These are phyloP conservation scores for Pleomassaria siparia DNA, from an alignment of 2,329 filamentous ascomycete species.

Conservation along the genomic window DNA sequence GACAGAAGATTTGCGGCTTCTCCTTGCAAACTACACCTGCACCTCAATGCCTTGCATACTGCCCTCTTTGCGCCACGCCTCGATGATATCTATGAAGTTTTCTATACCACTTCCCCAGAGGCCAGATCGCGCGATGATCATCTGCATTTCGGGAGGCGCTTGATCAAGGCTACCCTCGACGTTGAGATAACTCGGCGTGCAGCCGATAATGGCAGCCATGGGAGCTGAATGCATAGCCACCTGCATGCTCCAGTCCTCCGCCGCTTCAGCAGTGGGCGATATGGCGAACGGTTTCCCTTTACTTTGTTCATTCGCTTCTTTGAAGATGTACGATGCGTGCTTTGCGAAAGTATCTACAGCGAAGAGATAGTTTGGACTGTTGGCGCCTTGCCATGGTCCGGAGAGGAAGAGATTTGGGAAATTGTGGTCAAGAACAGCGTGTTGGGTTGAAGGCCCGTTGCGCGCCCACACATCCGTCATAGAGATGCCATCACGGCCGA, in stretches of 20 bases:
- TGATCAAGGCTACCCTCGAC: conserved; percentile 19
- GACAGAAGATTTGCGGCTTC: too few species aligned
- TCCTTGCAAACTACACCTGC: background rate
- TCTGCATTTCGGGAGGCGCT: conserved; percentile 16
- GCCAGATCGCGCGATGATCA: conserved; percentile 15
- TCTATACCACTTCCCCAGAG: conserved; percentile 23
- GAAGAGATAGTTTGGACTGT: conserved; percentile 15
- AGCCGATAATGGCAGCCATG: conserved; percentile 15
- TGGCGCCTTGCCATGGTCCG: conserved; percentile 18
- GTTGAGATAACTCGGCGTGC: conserved; percentile 23
- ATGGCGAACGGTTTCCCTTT: conserved; percentile 13
- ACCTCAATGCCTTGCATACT: conserved; percentile 10
- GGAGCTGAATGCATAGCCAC: conserved; percentile 14
- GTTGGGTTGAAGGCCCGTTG: conserved; percentile 47
- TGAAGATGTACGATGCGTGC: conserved; percentile 16
- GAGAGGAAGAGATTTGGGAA: conserved; percentile 24
- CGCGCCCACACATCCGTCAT: conserved; percentile 48
- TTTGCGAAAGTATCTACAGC: conserved; percentile 14
- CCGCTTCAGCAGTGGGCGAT: conserved; percentile 9
- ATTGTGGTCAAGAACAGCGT: conserved; percentile 31
- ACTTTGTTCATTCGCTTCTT: conserved; percentile 11
- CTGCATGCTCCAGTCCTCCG: conserved; percentile 18
- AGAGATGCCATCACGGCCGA: conserved; percentile 46
- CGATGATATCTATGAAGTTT: conserved; percentile 15
- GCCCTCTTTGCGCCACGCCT: conserved; percentile 14